Evolutionary conservation across 306 rosid genomes (phyloP), one percentile per base, ranked within the genome.

Genomic region (Cicer judaicum): DNA sequence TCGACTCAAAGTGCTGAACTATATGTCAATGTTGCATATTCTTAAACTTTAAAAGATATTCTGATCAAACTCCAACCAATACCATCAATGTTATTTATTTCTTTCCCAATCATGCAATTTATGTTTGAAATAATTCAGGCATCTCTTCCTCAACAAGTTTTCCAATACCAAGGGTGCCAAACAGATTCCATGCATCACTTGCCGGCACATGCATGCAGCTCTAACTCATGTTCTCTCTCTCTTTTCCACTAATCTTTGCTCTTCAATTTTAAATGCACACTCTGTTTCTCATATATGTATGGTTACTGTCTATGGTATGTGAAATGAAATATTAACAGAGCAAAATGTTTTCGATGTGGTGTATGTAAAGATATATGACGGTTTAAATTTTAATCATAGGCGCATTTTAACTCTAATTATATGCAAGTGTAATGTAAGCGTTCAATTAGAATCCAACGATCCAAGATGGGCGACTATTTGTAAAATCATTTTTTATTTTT

Each of bases 161-260:
- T 42, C 64, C 85, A 0, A 84, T 62, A 5, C 0, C 13, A 68
- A 77, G 55, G 2, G 72, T 40, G 2, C 85, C 77, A 48, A 73
- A 80, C 3, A 84, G 80, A 53, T 77, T 78, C 87, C 87, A 84
- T 5, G 78, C 82, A 8, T 80, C 85, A 71, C 64, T 46, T 0
- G 78, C 87, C 3, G 85, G 63, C 8, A 77, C 87, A 0, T 68
- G 9, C 12, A 84, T n/a, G n/a, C n/a, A n/a, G 49, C 72, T 84
- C 87, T 1, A 78, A 69, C 12, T 77, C 83, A 56, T 84, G 78
- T 59, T 77, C 80, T 63, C 24, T 63, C 55, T 24, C 34, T 8
- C 10, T 2, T 8, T 2, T 8, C 12, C 61, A 54, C 61, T 16
- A 54, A 50, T 14, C 3, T 2, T 7, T 14, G 2, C 21, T 14